Evolutionary conservation across 2,329 filamentous ascomycete genomes (phyloP).

Genomic region (Nemania abortiva): DNA sequence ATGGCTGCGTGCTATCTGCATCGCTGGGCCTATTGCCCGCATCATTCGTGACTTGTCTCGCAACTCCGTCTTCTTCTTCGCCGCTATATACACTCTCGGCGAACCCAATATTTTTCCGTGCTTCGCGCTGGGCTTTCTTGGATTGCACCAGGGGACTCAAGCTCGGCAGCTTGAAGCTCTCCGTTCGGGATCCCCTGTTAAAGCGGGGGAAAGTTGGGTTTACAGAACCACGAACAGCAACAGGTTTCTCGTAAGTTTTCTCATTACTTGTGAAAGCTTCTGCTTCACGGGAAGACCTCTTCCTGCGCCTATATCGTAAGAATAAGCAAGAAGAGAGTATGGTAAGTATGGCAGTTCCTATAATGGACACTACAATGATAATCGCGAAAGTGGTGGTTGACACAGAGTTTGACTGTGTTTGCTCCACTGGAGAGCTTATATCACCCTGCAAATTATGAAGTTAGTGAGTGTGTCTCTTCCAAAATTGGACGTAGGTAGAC

Average conservation of each 20-base stretch:
- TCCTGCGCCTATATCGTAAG: conserved; percentile 47
- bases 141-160: conserved; percentile 43
- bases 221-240: conserved; percentile 45
- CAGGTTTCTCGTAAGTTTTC: conserved; percentile 40
- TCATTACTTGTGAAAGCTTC: conserved; percentile 30
- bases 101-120: conserved; percentile 41
- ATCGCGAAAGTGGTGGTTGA: conserved; percentile 49
- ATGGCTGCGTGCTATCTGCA: conserved; percentile 37
- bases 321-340: conserved; percentile 42
- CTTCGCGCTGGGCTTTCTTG: conserved; percentile 41
- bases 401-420: conserved; percentile 45
- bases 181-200: conserved; percentile 43
- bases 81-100: conserved; percentile 44
- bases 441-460: conserved; percentile 40
- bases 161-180: conserved; percentile 48
- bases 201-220: conserved; percentile 48
- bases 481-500: conserved; percentile 14
- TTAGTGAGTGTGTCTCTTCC: not conserved
- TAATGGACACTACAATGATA: conserved; percentile 46
- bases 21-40: conserved; percentile 11
- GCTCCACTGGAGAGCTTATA: conserved; percentile 41
- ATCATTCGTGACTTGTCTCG: not conserved
- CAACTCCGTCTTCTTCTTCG: conserved; percentile 7
- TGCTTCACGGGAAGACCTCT: conserved; percentile 36
- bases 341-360: conserved; percentile 48